Evolutionary conservation across 2,329 filamentous ascomycete genomes (phyloP), one percentile per base, ranked within the genome.

Genomic region (Fusarium sp.): DNA sequence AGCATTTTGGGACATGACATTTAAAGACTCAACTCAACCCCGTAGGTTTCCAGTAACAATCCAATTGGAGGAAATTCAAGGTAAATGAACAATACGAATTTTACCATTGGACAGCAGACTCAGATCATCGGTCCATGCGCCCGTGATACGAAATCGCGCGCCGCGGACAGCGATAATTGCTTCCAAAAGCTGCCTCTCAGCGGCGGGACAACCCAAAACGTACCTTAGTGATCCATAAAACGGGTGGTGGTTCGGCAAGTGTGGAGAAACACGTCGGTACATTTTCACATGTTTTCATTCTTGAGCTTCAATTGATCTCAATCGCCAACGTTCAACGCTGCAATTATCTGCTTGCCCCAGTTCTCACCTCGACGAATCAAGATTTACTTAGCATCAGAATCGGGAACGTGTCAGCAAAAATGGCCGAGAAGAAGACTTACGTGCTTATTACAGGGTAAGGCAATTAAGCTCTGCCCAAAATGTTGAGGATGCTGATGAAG

Each of bases 381-480:
- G 6, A 18, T n/a, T 23, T 20, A 20, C 26, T 47, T n/a, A 21
- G 9, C 13, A 16, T 26, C 21, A 41, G n/a, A 47, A n/a, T 41
- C 3, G 6, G 13, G 5, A 50, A 31, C 9, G 9, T 26, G 9
- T 33, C 9, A 48, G 35, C 2, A 37, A 60, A 56, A 4, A 75
- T 77, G 77, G 52, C 68, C 8, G 42, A 58, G 23, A 50, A 56
- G 31, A 80, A 81, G 59, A 85, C 81, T 12, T 65, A 35, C 37
- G 62, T 65, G 12, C 62, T 65, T 0, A 65, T 65, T 20, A 65
- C 62, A 47, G 62, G 62, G 62, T 65, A 65, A 60, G 23, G n/a
- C 20, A 37, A 54, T 10, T 16, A 9, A 37, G 1, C n/a, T 3
- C 28, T 18, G 20, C 20, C 16, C 23, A 29, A 57, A 7, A 26